Evolutionary conservation across 257 asterid genomes (phyloP), one percentile per base, ranked within the genome.

Genomic region (Solanum sparsipilum): DNA sequence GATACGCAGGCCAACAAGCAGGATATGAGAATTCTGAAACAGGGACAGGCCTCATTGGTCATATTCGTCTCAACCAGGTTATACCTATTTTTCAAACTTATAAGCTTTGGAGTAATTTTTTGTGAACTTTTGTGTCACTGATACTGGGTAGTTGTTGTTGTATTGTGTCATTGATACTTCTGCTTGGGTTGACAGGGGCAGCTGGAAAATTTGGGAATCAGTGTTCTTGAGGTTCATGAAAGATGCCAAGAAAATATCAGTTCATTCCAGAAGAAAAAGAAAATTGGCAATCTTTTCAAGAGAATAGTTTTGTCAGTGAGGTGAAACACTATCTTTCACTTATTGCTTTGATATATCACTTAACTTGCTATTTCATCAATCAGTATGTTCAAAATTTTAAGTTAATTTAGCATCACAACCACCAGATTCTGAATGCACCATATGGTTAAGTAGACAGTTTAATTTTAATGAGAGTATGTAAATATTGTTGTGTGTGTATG

Each of bases 41-140:
- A 75, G 93, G 86, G 88, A 79, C 92, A 3, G 96, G 95, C 84
- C 98, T 96, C 91, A 96, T 96, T 79, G 99, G 99, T 44, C 99
- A 97, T 88, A 90, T 97, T 88, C 99, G 93, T 91, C 94, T 97
- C 91, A 89, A 93, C 93, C 93, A 95, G 99, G 99, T 95, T 81
- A 13, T 31, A 73, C 72, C 82, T 63, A 7, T 25, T 60, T 78
- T 92, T 91, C 79, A 76, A 79, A 67, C 32, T 63, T 58, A 31
- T 84, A 27, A 71, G 84, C 74, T 85, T 86, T 86, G 84, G 73
- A 72, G 41, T 46, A 56, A 27, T 46, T 46, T 90, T 89, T 84
- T 35, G 87, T 88, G 88, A 90, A 87, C 94, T 79, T 41, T 44
- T 41, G 58, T 31, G n/a, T 25, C 36, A 78, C 18, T 78, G 84